Evolutionary conservation across 768 basidiomycete genomes (phyloP), one percentile per base, ranked within the genome.

Genomic region (Boletus tylopilopsis): DNA sequence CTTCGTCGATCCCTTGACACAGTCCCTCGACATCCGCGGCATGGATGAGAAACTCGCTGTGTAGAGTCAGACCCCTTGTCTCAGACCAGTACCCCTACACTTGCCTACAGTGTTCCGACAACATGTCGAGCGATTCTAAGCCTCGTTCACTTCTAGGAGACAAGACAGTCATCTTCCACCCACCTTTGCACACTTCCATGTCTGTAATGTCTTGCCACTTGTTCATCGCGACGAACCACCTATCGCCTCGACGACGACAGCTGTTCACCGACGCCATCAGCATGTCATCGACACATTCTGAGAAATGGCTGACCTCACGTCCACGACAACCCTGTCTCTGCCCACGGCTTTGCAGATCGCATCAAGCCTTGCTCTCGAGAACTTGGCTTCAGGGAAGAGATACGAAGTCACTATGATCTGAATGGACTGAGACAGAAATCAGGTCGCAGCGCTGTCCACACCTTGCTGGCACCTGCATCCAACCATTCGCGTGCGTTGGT

Each of bases 11-110:
- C 1, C 96, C 96, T 71, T 94, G 84, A 66, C 96, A 98, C 21
- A 98, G 71, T 0, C 96, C 96, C 68, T 99, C 96, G 9, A 99
- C 94, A 57, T 98, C 96, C n/a, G 96, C 96, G 0, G 96, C 95
- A 68, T 99, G 96, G 23, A 99, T 77, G 37, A 99, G 71, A 56
- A 99, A 90, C 64, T 98, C 96, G 56, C 94, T 94, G 55, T 27
- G n/a, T 42, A 45, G 23, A 47, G 38, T 64, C 60, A 64, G 56
- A 36, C 10, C 8, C n/a, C 24, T 32, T 18, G 25, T 37, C 47
- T 30, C n/a, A 49, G 22, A 39, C n/a, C 32, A 19, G 23, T 29
- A n/a, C 7, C 29, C 7, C 29, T 19, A n/a, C 6, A 57, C 68
- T 53, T 32, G 84, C 90, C 86, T 90, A 76, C 93, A 96, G 64